Conservation (phyloP, 1,284 basidiomycete species). For the Trichosporon asahii region DNA sequence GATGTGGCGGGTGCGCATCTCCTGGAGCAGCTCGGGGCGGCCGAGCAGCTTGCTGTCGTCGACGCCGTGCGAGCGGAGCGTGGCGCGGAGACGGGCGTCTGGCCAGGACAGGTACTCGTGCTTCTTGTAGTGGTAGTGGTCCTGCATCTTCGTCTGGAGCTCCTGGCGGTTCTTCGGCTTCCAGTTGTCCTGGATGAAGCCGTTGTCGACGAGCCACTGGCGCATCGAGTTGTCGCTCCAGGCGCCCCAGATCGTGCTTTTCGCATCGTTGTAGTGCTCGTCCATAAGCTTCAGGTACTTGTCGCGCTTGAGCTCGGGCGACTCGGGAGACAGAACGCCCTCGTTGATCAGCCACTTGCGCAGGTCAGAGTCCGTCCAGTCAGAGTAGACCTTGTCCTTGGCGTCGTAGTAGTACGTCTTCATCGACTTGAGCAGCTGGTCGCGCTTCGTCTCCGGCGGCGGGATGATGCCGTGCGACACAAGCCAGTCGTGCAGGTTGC, state of each 20-base stretch:
- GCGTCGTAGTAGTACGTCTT: constrained; percentile 70
- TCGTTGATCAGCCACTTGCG: constrained; percentile 54
- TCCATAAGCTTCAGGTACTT: constrained; percentile 71
- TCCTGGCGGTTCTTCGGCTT: constrained; percentile 66
- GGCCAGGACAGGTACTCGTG: constrained; percentile 78
- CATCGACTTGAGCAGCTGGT: constrained; percentile 69
- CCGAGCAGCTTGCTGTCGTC: constrained; percentile 62
- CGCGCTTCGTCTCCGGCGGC: constrained; percentile 61
- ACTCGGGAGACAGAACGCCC: constrained; percentile 33
- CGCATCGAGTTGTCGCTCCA: constrained; percentile 78
- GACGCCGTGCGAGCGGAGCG: constrained; percentile 68
- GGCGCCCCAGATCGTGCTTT: constrained; percentile 64
- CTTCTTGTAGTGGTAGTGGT: constrained; percentile 52
- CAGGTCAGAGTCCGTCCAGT: constrained; percentile 59
- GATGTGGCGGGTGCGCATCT: constrained; percentile 69
- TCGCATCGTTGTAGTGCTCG: constrained; percentile 69
- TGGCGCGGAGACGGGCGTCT: constrained; percentile 78
- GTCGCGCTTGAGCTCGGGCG: constrained; percentile 50
- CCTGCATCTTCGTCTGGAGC: constrained; percentile 30
- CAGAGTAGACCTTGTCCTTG: constrained; percentile 62
- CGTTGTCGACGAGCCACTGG: constrained; percentile 71
- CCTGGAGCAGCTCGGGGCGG: constrained; percentile 67
- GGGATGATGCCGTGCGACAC: constrained; percentile 68
- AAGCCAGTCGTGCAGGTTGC: constrained; percentile 82
- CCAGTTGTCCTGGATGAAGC: constrained; percentile 65